These are phyloP conservation scores for Myrmaecium sp. DNA, from an alignment of 2,329 filamentous ascomycete species.

Conservation along the genomic window DNA sequence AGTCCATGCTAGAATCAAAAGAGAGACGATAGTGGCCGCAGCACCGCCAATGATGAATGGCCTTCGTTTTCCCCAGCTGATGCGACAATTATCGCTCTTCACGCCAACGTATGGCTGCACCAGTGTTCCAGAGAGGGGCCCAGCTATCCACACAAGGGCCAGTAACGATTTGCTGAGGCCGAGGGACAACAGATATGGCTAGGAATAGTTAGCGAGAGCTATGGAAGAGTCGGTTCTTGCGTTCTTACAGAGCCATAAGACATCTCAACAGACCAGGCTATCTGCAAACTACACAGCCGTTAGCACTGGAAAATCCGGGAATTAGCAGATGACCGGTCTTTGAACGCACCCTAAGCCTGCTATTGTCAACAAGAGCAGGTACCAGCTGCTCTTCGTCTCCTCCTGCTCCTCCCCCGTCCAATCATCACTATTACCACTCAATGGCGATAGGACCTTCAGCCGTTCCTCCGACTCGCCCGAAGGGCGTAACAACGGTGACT, in stretches of 20 bases:
- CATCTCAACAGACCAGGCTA: slow-evolving; percentile 90
- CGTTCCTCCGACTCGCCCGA: slow-evolving; percentile 16
- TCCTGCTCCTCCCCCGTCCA: slow-evolving; percentile 33
- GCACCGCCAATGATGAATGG: slow-evolving; percentile 36
- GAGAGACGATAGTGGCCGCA: slow-evolving; percentile 30
- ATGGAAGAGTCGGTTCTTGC: slow-evolving; percentile 1
- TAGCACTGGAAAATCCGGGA: too few species aligned
- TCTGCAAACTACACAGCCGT: slow-evolving; percentile 47
- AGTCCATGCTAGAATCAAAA: slow-evolving; percentile 34
- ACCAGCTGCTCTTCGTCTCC: slow-evolving; percentile 65
- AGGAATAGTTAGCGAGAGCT: neutral
- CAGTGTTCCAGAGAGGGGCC: slow-evolving; percentile 34
- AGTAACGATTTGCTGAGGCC: slow-evolving; percentile 35
- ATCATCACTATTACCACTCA: slow-evolving; percentile 20
- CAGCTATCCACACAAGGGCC: slow-evolving; percentile 38
- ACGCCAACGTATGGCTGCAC: slow-evolving; percentile 38
- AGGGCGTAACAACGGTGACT: slow-evolving; percentile 17
- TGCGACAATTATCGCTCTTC: slow-evolving; percentile 33
- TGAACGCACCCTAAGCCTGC: slow-evolving; percentile 52
- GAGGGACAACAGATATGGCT: slow-evolving; percentile 36
- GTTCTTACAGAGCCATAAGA: slow-evolving; percentile 63
- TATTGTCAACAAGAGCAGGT: slow-evolving; percentile 71
- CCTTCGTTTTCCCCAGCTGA: slow-evolving; percentile 31
- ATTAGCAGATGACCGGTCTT: too few species aligned
- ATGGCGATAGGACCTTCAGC: slow-evolving; percentile 17